A percentile compares a stretch with the other conserved stretches of the same genome.
Evolutionary conservation across 208 protist species (phyloP).

Genomic region (Lotmaria passim): DNA sequence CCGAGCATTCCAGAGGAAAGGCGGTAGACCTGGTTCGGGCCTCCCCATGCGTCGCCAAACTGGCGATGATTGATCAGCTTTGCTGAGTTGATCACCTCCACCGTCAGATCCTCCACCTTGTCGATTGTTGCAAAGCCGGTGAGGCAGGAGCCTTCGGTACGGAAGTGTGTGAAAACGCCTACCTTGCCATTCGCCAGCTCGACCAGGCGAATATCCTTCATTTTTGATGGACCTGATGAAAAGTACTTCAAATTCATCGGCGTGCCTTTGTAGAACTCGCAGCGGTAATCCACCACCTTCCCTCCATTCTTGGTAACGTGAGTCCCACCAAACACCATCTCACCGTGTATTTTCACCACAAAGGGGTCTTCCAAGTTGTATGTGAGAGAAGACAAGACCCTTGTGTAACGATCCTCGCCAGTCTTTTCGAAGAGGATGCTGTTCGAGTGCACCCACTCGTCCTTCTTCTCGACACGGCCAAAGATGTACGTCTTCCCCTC

Average conservation of each 20-base stretch:
- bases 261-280: slow-evolving; percentile 59
- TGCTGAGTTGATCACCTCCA: slow-evolving; percentile 56
- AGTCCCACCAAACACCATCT: slow-evolving; percentile 65
- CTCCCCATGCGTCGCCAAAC: slow-evolving; percentile 58
- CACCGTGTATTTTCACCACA: slow-evolving; percentile 63
- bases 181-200: slow-evolving; percentile 54
- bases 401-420: slow-evolving; percentile 45
- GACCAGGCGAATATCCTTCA: slow-evolving; percentile 65
- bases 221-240: slow-evolving; percentile 50
- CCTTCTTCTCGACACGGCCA: slow-evolving; percentile 58
- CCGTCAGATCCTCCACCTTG: slow-evolving; percentile 50
- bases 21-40: slow-evolving; percentile 52
- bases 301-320: slow-evolving; percentile 51
- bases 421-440: slow-evolving; percentile 53
- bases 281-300: slow-evolving; percentile 54
- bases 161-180: slow-evolving; percentile 65
- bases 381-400: slow-evolving; percentile 32
- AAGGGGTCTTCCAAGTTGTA: slow-evolving; percentile 66
- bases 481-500: slow-evolving; percentile 61
- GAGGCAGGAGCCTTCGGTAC: slow-evolving; percentile 47
- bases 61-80: slow-evolving; percentile 58
- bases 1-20: slow-evolving; percentile 51
- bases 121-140: slow-evolving; percentile 69
- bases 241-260: slow-evolving; percentile 53
- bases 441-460: slow-evolving; percentile 62